A percentile compares a stretch with the other conserved stretches of the same genome.
These are phyloP conservation scores for Talaromyces sp. DNA, from an alignment of 2,329 filamentous ascomycete species.

Conservation along the genomic window DNA sequence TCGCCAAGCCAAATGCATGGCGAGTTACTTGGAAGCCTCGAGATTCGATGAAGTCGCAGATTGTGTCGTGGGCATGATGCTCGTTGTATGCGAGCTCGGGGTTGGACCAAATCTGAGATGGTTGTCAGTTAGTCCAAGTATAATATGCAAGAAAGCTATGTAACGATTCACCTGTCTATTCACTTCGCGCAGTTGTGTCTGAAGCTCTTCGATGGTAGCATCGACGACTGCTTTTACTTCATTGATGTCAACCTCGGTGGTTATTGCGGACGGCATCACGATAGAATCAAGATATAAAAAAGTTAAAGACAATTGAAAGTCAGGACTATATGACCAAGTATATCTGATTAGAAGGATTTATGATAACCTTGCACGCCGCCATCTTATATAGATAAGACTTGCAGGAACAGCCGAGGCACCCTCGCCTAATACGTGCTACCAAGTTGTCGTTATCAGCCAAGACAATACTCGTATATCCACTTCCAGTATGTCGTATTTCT, in stretches of 20 bases:
- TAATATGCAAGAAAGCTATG: not conserved
- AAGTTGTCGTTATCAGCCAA: not conserved
- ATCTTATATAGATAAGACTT: slow-evolving; percentile 1
- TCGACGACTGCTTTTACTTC: slow-evolving; percentile 12
- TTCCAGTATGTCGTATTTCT: not conserved
- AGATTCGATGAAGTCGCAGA: slow-evolving; percentile 20
- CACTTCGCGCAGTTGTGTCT: not conserved
- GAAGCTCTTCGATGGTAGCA: not conserved
- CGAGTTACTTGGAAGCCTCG: slow-evolving; percentile 18
- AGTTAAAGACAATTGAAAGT: not conserved
- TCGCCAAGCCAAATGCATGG: slow-evolving; percentile 21
- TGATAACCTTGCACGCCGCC: not conserved
- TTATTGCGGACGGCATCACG: slow-evolving; percentile 6
- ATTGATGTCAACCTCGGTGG: not conserved
- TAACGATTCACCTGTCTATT: not conserved
- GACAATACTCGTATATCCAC: not conserved
- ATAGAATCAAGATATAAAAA: not conserved
- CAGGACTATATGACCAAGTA: not conserved
- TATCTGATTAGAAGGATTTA: not conserved
- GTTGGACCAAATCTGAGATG: slow-evolving; percentile 20
- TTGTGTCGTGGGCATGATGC: slow-evolving; percentile 20
- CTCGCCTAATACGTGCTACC: not conserved
- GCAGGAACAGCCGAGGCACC: not conserved
- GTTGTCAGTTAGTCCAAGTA: not conserved
- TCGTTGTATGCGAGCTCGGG: slow-evolving; percentile 23